Evolutionary conservation across 1,284 basidiomycete genomes (phyloP).

Genomic region (Puccinia novopanici): DNA sequence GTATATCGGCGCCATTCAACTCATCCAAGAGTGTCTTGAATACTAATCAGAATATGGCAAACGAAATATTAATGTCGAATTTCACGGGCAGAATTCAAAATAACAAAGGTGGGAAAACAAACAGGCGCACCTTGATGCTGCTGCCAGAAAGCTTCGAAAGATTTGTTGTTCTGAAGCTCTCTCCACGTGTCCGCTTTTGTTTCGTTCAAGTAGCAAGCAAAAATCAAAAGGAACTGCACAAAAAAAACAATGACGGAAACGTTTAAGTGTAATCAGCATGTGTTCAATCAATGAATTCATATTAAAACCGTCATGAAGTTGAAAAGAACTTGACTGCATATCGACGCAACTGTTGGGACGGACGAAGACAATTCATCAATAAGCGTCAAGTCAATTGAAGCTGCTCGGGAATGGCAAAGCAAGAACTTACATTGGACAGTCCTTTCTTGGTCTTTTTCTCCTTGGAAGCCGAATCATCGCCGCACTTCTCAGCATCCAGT

Average conservation of each 20-base stretch:
- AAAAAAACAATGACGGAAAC: not conserved
- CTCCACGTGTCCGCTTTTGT: constrained; percentile 68
- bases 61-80: not conserved
- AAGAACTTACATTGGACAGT: constrained; percentile 80
- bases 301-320: constrained; percentile 51
- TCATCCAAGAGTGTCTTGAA: constrained; percentile 96
- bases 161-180: constrained; percentile 47
- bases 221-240: constrained; percentile 76
- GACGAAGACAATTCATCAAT: constrained; percentile 52
- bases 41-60: constrained; percentile 63
- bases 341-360: constrained; percentile 70
- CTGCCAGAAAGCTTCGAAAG: constrained; percentile 50
- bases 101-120: not conserved
- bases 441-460: constrained; percentile 60
- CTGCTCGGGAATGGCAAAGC: constrained; percentile 49
- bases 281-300: not conserved
- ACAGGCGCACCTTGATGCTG: constrained; percentile 45
- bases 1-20: constrained; percentile 73
- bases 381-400: constrained; percentile 56
- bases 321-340: constrained; percentile 64
- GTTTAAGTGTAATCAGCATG: constrained; percentile 53
- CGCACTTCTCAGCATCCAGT: constrained; percentile 9
- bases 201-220: constrained; percentile 89
- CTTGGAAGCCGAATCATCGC: constrained; percentile 14
- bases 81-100: not conserved